Base-by-base conservation (phyloP, 306 rosid genomes). In the Corylus heterophylla region DNA sequence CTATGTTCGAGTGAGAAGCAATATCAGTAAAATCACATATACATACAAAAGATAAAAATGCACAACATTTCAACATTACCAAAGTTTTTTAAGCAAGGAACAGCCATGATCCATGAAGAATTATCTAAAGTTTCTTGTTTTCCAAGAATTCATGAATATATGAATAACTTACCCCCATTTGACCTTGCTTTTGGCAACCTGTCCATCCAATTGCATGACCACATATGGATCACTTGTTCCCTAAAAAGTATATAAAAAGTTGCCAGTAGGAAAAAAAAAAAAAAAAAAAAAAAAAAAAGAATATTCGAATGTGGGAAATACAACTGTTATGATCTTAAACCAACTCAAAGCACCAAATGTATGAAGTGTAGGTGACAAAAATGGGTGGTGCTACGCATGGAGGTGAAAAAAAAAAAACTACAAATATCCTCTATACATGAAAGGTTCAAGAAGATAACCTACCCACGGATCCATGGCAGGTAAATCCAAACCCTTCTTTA, bases 401-500 rank as follows among this genome's bases (percentile, higher is more conserved):
- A 25, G 54, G 54, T 66, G 76, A 59, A 27, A 50, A 47, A 31
- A 69, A 72, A 16, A 81, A 51, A 12, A 4, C 14, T 52, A 52
- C 5, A 52, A 16, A 12, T 12, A 11, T 42, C 27, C 51, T 61
- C 55, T 68, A 74, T 35, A 47, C 35, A 47, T 42, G 54, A 82
- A 61, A 78, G 49, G 55, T 73, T 49, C 72, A 56, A 49, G 52
- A 74, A 54, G 73, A 68, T 12, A 77, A 82, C 92, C 62, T 76
- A 94, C 97, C 98, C 98, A 94, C 61, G 87, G 97, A 83, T 94
- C 97, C 97, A 92, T 94, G 76, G 93, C 93, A 66, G 97, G 98
- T 69, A 94, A 87, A 71, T 87, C 76, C 76, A 86, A 31, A 47
- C 98, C 98, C 81, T 91, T 90, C 83, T 91, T 91, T 87, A 94